phyloP scores from a whole-genome alignment of 2,329 filamentous ascomycete genomes.

The Tympanopsis confertula region DNA sequence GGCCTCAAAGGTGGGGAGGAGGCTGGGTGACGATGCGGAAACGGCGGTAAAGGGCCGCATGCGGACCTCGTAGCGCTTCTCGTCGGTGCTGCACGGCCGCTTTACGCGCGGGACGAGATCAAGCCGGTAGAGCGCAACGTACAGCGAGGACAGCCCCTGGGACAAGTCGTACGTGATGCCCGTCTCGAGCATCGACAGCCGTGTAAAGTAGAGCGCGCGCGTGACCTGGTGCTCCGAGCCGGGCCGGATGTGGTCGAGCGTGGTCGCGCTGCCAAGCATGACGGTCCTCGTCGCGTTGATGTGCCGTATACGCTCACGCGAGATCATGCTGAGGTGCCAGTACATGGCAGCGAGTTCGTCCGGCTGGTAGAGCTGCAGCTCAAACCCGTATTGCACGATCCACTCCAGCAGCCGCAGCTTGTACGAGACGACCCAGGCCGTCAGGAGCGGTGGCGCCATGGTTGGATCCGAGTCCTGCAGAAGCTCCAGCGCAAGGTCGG shows the following conservation, averaged over 20 bases:
- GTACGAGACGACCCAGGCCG: slow-evolving; percentile 80
- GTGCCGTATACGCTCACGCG: slow-evolving; percentile 57
- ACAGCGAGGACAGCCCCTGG: slow-evolving; percentile 47
- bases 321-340: slow-evolving; percentile 70
- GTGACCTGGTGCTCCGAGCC: slow-evolving; percentile 9
- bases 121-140: slow-evolving; percentile 52
- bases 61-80: slow-evolving; percentile 67
- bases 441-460: slow-evolving; percentile 52
- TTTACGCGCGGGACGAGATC: slow-evolving; percentile 34
- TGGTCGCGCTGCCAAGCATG: slow-evolving; percentile 20
- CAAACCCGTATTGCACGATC: slow-evolving; percentile 84
- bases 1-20: slow-evolving; percentile 51
- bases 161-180: slow-evolving; percentile 40
- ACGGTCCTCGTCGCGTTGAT: slow-evolving; percentile 63
- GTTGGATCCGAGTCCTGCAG: slow-evolving; percentile 50
- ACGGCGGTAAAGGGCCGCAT: slow-evolving; percentile 74
- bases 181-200: slow-evolving; percentile 33
- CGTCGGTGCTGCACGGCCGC: slow-evolving; percentile 55
- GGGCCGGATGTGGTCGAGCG: slow-evolving; percentile 3
- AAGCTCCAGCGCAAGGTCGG: slow-evolving; percentile 56
- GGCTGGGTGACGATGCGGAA: slow-evolving; percentile 54
- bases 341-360: slow-evolving; percentile 86
- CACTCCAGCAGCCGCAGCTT: slow-evolving; percentile 82
- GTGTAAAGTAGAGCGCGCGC: slow-evolving; percentile 22
- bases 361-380: slow-evolving; percentile 77